These are phyloP conservation scores for Extremus antarcticus DNA, from an alignment of 495 filamentous ascomycete genomes.

Conservation along the genomic window DNA sequence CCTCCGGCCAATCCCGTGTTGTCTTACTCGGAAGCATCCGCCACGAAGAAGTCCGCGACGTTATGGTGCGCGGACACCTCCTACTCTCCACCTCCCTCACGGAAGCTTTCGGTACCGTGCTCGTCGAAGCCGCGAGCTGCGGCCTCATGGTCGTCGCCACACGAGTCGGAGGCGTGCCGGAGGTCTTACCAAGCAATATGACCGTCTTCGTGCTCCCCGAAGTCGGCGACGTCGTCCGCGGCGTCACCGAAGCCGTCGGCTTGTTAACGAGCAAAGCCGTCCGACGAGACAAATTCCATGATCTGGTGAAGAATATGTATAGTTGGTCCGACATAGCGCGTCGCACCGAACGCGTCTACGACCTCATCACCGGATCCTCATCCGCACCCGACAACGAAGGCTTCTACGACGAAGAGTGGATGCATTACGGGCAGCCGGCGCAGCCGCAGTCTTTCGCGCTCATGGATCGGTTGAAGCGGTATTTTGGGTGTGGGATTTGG, in stretches of 20 bases:
- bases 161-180: slow-evolving; percentile 89
- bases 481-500: slow-evolving; percentile 99
- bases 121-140: slow-evolving; percentile 92
- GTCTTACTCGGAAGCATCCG: slow-evolving; percentile 83
- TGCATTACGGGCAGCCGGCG: slow-evolving; percentile 60
- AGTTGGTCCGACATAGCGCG: slow-evolving; percentile 91
- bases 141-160: slow-evolving; percentile 95
- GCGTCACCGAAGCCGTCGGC: slow-evolving; percentile 71
- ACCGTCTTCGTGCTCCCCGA: slow-evolving; percentile 87
- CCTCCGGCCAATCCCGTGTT: slow-evolving; percentile 64
- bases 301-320: slow-evolving; percentile 95
- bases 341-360: slow-evolving; percentile 88
- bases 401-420: slow-evolving; percentile 49
- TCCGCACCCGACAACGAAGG: slow-evolving; percentile 82
- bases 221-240: slow-evolving; percentile 77
- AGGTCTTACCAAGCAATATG: slow-evolving; percentile 89
- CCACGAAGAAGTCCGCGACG: slow-evolving; percentile 92
- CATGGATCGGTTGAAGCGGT: slow-evolving; percentile 87
- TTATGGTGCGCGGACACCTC: slow-evolving; percentile 97
- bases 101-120: slow-evolving; percentile 93
- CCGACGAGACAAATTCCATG: slow-evolving; percentile 86
- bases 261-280: slow-evolving; percentile 72
- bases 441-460: slow-evolving; percentile 74
- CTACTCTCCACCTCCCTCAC: slow-evolving; percentile 92
- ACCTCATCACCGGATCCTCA: slow-evolving; percentile 75